Percentiles rank a stretch among this genome's conserved stretches.
Conservation (phyloP, 169 alveolate species). For the Plasmodium vinckei region DNA sequence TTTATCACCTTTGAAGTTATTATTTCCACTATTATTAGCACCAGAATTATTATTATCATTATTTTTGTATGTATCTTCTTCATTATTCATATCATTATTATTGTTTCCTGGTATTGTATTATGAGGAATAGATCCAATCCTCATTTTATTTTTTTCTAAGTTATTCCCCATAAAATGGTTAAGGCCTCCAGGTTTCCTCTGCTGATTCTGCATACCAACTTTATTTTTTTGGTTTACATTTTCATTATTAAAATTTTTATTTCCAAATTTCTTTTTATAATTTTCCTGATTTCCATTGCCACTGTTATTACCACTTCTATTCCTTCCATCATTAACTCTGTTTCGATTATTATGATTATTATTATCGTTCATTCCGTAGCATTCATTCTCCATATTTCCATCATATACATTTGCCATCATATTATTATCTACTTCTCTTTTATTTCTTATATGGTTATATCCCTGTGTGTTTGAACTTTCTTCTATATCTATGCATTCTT, state of each 20-base stretch:
- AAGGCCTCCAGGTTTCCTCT: conserved; percentile 30
- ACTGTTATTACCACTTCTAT: neutral
- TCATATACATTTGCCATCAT: conserved; percentile 5
- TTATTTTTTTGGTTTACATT: conserved; percentile 19
- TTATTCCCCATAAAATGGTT: conserved; percentile 20
- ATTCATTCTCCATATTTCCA: conserved; percentile 11
- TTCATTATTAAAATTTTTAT: conserved; percentile 27
- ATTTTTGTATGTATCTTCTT: neutral
- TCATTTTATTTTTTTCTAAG: conserved; percentile 17
- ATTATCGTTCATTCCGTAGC: conserved; percentile 2
- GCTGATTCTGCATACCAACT: conserved; percentile 19
- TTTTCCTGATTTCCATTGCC: conserved; percentile 15
- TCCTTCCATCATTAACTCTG: conserved; percentile 1
- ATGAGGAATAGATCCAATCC: conserved; percentile 1
- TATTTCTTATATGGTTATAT: conserved; percentile 43
- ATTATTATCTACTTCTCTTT: conserved; percentile 38
- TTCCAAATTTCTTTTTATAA: conserved; percentile 34
- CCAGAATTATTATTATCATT: conserved; percentile 1
- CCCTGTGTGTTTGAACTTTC: conserved; percentile 21
- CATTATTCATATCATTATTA: neutral
- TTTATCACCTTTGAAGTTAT: conserved; percentile 13
- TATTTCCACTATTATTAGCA: conserved; percentile 1
- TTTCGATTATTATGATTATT: conserved; percentile 8
- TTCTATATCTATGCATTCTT: conserved; percentile 8
- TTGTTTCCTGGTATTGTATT: neutral